These are phyloP conservation scores for Tilletia horrida DNA, from an alignment of 1,284 basidiomycete genomes.

Conservation along the genomic window DNA sequence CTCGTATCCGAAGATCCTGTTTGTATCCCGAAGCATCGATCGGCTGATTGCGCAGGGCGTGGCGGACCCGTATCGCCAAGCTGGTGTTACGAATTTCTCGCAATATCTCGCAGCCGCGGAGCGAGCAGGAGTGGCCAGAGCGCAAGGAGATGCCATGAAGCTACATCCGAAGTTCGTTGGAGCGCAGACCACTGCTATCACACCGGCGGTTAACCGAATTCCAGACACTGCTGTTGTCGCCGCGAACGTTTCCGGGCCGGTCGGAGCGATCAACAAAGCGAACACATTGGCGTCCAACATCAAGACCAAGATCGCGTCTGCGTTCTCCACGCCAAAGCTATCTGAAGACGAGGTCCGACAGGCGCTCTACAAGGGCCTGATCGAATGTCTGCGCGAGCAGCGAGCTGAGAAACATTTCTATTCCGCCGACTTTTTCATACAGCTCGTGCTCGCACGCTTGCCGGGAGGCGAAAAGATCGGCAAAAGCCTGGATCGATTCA, in stretches of 20 bases:
- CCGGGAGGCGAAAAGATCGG: slow-evolving; percentile 20
- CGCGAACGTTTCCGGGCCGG: not conserved
- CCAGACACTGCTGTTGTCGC: slow-evolving; percentile 22
- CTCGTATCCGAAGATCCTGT: slow-evolving; percentile 26
- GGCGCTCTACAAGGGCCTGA: slow-evolving; percentile 21
- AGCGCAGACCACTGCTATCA: slow-evolving; percentile 24
- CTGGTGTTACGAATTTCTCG: slow-evolving; percentile 30
- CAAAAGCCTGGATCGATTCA: slow-evolving; percentile 27
- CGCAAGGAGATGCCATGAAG: slow-evolving; percentile 28
- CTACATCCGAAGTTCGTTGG: slow-evolving; percentile 29
- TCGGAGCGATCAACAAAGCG: slow-evolving; percentile 14
- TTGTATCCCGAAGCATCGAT: slow-evolving; percentile 27
- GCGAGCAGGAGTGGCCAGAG: slow-evolving; percentile 31
- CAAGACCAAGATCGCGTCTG: slow-evolving; percentile 21
- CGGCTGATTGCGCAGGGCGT: slow-evolving; percentile 28
- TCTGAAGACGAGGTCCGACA: not conserved
- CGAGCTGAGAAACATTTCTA: slow-evolving; percentile 32
- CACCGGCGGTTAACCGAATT: slow-evolving; percentile 22
- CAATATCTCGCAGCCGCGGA: slow-evolving; percentile 43
- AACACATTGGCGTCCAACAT: slow-evolving; percentile 17
- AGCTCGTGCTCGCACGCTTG: slow-evolving; percentile 26
- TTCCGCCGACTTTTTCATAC: slow-evolving; percentile 36
- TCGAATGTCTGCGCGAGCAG: slow-evolving; percentile 31
- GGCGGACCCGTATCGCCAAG: slow-evolving; percentile 33
- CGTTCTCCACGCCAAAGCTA: slow-evolving; percentile 17